Base-by-base conservation (phyloP, 306 rosid species). In the Castanea mollissima region DNA sequence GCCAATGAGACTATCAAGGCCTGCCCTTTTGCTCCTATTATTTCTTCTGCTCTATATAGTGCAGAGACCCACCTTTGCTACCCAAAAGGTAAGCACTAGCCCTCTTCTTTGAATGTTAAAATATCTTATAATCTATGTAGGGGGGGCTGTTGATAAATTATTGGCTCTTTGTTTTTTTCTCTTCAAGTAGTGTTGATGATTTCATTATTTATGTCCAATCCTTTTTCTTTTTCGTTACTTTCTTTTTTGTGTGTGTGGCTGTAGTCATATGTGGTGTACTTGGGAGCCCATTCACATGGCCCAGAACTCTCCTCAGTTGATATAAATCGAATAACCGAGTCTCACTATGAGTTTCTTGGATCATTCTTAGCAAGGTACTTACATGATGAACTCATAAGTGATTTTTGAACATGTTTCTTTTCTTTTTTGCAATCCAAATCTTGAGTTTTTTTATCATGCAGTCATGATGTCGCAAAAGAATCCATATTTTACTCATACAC, bases 401-500 rank as follows among this genome's bases (percentile, higher is more conserved):
- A 13, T 27, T 25, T 72, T 72, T 27, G 1, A 0, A 21, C 21
- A 68, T 3, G 44, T 5, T 55, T 68, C 7, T 49, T 10, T 44
- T 41, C 69, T 70, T 11, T 56, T 55, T 32, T 59, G 6, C 44
- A 38, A 57, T 51, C 8, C 5, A 6, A 75, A 49, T 3, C 5
- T 69, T 78, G 69, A 5, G 2, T 65, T 68, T 60, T 2, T 2
- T 8, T 31, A 38, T 27, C 27, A 31, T 65, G 78, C 79, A 91
- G 93, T 35, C 74, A 83, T 60, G 87, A 84, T 12, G 27, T 44
- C 7, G 94, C 95, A 11, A 88, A 76, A 55, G 97, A 87, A 16
- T 88, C 89, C 3, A 87, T 94, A 8, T 88, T 91, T 80, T 94
- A 94, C 87, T 94, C 98, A 16, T 92, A 94, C 78, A 91, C 98